Evolutionary conservation across 2,329 filamentous ascomycete genomes (phyloP).

Genomic region (Diaporthe vexans): DNA sequence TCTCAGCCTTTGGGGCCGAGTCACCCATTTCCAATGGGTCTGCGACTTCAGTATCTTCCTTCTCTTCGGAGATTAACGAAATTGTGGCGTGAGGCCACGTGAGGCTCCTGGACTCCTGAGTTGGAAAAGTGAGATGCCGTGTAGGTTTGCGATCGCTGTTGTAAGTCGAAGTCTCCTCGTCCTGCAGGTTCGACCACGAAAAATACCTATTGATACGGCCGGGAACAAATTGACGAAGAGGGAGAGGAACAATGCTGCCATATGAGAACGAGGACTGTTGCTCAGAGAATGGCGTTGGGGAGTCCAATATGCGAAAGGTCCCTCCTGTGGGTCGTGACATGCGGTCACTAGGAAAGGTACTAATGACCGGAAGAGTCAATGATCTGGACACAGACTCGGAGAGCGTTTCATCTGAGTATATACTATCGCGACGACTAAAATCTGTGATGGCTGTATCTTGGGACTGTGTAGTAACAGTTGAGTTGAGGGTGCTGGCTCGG

Average conservation of each 20-base stretch:
- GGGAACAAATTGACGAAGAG: too few species aligned
- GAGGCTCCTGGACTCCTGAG: not conserved
- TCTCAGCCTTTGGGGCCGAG: not conserved
- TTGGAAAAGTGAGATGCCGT: not conserved
- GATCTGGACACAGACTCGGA: not conserved
- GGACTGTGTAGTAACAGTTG: not conserved
- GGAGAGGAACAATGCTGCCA: too few species aligned
- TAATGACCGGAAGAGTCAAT: not conserved
- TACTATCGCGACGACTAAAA: not conserved
- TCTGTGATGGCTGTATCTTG: not conserved
- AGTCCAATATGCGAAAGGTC: too few species aligned
- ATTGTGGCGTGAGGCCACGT: rapidly evolving
- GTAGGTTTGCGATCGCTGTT: not conserved
- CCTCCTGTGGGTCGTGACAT: too few species aligned
- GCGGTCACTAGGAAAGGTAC: not conserved
- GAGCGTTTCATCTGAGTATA: not conserved
- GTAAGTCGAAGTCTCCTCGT: too few species aligned
- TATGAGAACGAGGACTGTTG: not conserved
- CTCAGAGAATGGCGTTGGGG: not conserved
- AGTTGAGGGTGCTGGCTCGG: not conserved
- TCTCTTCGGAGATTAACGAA: not conserved
- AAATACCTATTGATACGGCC: not conserved
- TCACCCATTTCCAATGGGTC: not conserved
- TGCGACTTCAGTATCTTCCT: too few species aligned
- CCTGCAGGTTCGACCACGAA: too few species aligned